A percentile compares a stretch with the other conserved stretches of the same genome.
phyloP scores from a whole-genome alignment of 371 early-diverging fungal species.

The Synchytrium microbalum region DNA sequence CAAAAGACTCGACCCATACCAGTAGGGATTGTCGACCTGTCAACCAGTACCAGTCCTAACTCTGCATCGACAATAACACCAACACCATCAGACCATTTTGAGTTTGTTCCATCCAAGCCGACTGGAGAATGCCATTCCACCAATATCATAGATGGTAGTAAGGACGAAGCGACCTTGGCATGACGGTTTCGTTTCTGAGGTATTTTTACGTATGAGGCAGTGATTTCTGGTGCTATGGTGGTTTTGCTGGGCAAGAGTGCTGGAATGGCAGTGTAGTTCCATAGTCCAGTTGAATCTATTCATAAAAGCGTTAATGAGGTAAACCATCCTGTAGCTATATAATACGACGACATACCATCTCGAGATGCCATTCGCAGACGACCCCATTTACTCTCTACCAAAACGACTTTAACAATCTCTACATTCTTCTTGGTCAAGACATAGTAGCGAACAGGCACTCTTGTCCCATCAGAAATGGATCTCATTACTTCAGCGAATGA shows the following conservation, averaged over 20 bases:
- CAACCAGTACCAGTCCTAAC: slow-evolving; percentile 59
- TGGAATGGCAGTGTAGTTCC: slow-evolving; percentile 56
- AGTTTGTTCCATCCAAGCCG: slow-evolving; percentile 12
- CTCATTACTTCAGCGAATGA: slow-evolving; percentile 70
- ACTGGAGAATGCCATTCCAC: slow-evolving; percentile 11
- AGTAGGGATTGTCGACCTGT: slow-evolving; percentile 66
- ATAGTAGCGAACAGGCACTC: slow-evolving; percentile 75
- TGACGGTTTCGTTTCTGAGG: not conserved
- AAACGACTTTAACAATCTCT: slow-evolving; percentile 62
- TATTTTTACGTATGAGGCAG: not conserved
- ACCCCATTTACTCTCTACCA: slow-evolving; percentile 78
- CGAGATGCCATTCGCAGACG: slow-evolving; percentile 65
- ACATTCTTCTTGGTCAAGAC: slow-evolving; percentile 51
- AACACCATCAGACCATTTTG: slow-evolving; percentile 37
- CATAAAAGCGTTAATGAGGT: not conserved
- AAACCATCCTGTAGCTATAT: not conserved
- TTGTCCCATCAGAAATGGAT: slow-evolving; percentile 62
- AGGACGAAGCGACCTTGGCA: slow-evolving; percentile 1
- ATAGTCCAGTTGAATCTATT: slow-evolving; percentile 53
- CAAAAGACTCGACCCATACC: slow-evolving; percentile 57
- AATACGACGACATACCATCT: slow-evolving; percentile 42
- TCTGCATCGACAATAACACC: slow-evolving; percentile 61
- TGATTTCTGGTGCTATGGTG: not conserved
- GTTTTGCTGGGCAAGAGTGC: not conserved
- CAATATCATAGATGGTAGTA: not conserved